Evolutionary conservation across 768 basidiomycete species (phyloP).

Genomic region (Lentinus brumalis): DNA sequence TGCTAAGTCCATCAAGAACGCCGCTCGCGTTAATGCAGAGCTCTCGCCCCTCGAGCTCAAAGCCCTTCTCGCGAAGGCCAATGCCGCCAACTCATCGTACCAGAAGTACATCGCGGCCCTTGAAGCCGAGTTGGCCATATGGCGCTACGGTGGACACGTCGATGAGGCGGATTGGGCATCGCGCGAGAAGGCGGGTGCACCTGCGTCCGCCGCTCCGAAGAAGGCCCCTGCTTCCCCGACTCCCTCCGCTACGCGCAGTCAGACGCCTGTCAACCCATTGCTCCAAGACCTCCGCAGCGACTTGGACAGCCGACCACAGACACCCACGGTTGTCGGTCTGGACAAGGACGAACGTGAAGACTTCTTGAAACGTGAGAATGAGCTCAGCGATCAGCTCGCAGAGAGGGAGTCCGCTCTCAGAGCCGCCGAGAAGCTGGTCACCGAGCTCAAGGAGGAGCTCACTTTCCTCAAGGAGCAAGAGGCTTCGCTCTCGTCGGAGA

Average conservation of each 20-base stretch:
- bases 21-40: slow-evolving; percentile 97
- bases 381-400: slow-evolving; percentile 88
- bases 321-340: slow-evolving; percentile 83
- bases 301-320: slow-evolving; percentile 84
- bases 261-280: slow-evolving; percentile 74
- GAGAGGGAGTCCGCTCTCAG: slow-evolving; percentile 86
- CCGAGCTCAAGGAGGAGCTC: slow-evolving; percentile 88
- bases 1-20: slow-evolving; percentile 99
- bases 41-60: slow-evolving; percentile 96
- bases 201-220: slow-evolving; percentile 46
- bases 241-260: slow-evolving; percentile 64
- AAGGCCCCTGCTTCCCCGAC: slow-evolving; percentile 58
- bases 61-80: slow-evolving; percentile 84
- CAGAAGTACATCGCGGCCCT: slow-evolving; percentile 86
- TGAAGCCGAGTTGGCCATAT: slow-evolving; percentile 87
- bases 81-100: slow-evolving; percentile 79
- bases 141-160: slow-evolving; percentile 86
- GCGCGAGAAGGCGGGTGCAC: slow-evolving; percentile 56
- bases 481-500: slow-evolving; percentile 81
- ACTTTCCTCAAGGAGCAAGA: slow-evolving; percentile 92
- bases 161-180: slow-evolving; percentile 82
- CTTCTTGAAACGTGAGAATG: slow-evolving; percentile 94
- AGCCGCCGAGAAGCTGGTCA: slow-evolving; percentile 82
- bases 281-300: slow-evolving; percentile 73
- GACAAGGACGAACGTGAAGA: slow-evolving; percentile 98